A percentile compares a stretch with the other conserved stretches of the same genome.
Conservation (phyloP, 768 basidiomycete genomes). For the Phylloporus sp. region DNA sequence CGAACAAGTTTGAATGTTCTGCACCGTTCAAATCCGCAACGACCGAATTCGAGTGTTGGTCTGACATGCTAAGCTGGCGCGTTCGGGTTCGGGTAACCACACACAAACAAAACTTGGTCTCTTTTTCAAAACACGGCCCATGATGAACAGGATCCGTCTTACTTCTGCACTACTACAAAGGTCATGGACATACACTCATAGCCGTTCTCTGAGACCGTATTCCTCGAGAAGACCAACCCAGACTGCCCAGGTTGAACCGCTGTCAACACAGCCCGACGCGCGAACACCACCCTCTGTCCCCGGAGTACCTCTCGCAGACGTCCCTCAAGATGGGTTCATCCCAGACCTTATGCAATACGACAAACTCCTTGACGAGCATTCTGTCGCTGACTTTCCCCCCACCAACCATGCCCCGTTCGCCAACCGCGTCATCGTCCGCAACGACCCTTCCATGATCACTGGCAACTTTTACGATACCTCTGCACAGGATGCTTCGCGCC, state of each 20-base stretch:
- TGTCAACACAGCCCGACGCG: background rate
- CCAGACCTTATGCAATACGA: constrained; percentile 65
- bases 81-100: constrained; percentile 16
- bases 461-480: constrained; percentile 28
- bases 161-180: constrained; percentile 14
- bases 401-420: constrained; percentile 48
- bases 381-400: constrained; percentile 52
- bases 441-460: constrained; percentile 66
- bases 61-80: constrained; percentile 10
- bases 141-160: constrained; percentile 29
- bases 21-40: constrained; percentile 43
- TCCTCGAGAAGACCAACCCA: constrained; percentile 7
- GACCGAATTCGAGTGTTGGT: constrained; percentile 37
- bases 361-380: constrained; percentile 57
- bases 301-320: constrained; percentile 15
- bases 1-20: constrained; percentile 54
- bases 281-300: constrained; percentile 2
- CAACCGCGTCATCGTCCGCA: constrained; percentile 64
- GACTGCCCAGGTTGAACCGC: constrained; percentile 2
- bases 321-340: constrained; percentile 31
- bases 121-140: background rate
- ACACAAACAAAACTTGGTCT: background rate
- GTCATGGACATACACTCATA: constrained; percentile 3
- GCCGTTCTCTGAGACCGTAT: constrained; percentile 8
- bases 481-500: constrained; percentile 5